Percentiles rank a stretch among this genome's conserved stretches.
phyloP scores from a whole-genome alignment of 1,139 yeast genomes.

The Blastobotrys buckinghamii region DNA sequence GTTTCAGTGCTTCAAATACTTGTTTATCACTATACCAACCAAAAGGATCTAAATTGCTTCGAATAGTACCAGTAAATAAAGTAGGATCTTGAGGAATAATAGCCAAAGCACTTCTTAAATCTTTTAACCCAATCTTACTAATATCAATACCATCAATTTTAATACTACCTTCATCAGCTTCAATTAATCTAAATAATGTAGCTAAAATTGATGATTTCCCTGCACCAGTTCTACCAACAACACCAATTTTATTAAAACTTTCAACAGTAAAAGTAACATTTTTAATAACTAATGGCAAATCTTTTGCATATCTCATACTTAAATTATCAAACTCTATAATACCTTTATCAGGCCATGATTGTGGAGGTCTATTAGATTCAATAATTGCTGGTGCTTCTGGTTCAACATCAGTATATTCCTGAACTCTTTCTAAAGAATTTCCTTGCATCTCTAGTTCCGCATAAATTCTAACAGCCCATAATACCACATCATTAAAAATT shows the following conservation, averaged over 20 bases:
- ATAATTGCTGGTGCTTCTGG: constrained; percentile 72
- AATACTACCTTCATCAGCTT: constrained; percentile 80
- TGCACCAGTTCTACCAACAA: constrained; percentile 98
- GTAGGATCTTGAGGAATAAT: constrained; percentile 96
- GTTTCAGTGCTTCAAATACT: constrained; percentile 75
- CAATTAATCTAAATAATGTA: constrained; percentile 87
- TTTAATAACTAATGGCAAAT: constrained; percentile 81
- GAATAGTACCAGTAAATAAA: constrained; percentile 75
- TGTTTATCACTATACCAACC: constrained; percentile 61
- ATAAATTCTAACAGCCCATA: constrained; percentile 88
- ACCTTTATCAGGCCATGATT: constrained; percentile 81
- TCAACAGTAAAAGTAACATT: constrained; percentile 73
- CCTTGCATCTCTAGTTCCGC: constrained; percentile 88
- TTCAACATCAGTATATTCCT: constrained; percentile 76
- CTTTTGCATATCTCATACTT: constrained; percentile 82
- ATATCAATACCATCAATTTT: constrained; percentile 85
- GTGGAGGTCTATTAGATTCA: constrained; percentile 64
- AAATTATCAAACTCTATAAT: constrained; percentile 68
- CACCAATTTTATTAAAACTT: constrained; percentile 81
- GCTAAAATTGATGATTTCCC: constrained; percentile 96
- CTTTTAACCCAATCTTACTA: constrained; percentile 72
- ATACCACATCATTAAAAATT: constrained; percentile 78
- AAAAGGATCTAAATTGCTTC: constrained; percentile 79
- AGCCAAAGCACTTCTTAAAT: constrained; percentile 76
- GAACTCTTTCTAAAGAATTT: constrained; percentile 90